These are phyloP conservation scores for Neurospora cerealis DNA, from an alignment of 495 filamentous ascomycete genomes.

Conservation along the genomic window DNA sequence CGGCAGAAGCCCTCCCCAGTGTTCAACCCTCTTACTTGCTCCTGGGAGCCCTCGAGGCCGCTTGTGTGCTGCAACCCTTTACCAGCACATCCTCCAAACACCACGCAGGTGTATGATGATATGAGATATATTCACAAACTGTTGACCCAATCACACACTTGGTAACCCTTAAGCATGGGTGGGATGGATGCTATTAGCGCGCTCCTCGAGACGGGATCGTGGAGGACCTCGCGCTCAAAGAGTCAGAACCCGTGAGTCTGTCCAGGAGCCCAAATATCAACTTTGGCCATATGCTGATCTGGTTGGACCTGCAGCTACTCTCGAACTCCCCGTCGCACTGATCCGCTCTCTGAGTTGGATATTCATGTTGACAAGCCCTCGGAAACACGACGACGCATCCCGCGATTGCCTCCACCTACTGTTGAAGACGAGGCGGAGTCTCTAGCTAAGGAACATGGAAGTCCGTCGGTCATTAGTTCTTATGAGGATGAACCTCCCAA, in stretches of 20 bases:
- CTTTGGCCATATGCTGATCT: neutral
- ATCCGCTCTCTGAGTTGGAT: slow-evolving; percentile 7
- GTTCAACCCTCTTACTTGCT: neutral
- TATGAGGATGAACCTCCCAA: slow-evolving; percentile 30
- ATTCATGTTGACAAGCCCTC: slow-evolving; percentile 6
- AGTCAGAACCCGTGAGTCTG: slow-evolving; percentile 31
- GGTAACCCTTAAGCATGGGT: slow-evolving; percentile 22
- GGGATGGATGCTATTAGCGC: slow-evolving; percentile 24
- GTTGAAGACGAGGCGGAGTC: slow-evolving; percentile 39
- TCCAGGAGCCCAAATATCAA: neutral
- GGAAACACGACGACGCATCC: neutral
- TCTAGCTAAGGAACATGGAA: slow-evolving; percentile 32
- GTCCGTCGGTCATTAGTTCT: slow-evolving; percentile 14
- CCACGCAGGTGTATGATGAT: neutral
- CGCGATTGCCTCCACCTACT: slow-evolving; percentile 27
- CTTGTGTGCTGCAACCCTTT: neutral
- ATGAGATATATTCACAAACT: neutral
- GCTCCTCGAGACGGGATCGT: slow-evolving; percentile 32
- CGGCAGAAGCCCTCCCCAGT: neutral
- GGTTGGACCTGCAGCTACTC: neutral
- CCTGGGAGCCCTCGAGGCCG: neutral
- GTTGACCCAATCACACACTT: neutral
- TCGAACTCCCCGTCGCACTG: neutral
- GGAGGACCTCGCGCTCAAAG: slow-evolving; percentile 30
- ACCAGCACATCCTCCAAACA: neutral